These are phyloP conservation scores for Dalbergia oliveri DNA, from an alignment of 306 rosid genomes.

Conservation along the genomic window DNA sequence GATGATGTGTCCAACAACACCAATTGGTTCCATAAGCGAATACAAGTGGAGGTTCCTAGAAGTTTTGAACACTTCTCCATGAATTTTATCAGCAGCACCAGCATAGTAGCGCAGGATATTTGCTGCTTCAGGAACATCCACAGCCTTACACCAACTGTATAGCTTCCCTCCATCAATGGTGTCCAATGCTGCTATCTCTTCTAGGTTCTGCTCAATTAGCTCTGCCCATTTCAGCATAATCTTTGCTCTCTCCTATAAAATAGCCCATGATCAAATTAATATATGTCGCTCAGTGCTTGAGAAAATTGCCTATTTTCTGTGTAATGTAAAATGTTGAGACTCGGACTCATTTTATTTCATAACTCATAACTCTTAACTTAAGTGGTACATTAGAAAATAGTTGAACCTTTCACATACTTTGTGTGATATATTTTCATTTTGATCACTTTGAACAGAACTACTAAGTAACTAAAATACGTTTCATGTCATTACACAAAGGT, in stretches of 20 bases:
- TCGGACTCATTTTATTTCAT: not conserved
- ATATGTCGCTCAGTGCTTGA: not conserved
- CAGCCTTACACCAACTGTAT: conserved; percentile 54
- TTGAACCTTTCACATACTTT: conserved; percentile 2
- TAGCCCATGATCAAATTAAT: conserved; percentile 17
- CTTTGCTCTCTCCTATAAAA: conserved; percentile 71
- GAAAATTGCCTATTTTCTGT: not conserved
- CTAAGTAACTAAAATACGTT: no score
- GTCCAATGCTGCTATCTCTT: conserved; percentile 80
- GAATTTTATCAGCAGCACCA: conserved; percentile 91
- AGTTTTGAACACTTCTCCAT: conserved; percentile 79
- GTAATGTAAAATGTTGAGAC: not conserved
- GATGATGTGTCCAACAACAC: conserved; percentile 84
- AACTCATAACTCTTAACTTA: no score
- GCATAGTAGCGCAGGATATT: conserved; percentile 79
- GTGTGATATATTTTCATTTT: no score
- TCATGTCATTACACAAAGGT: no score
- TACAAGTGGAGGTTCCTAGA: conserved; percentile 65
- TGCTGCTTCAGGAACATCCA: conserved; percentile 66
- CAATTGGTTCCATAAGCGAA: conserved; percentile 77
- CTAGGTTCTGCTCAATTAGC: conserved; percentile 64
- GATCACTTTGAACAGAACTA: no score
- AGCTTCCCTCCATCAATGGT: conserved; percentile 79
- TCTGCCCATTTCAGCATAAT: conserved; percentile 78
- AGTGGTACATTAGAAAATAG: not conserved